Evolutionary conservation across 2,329 filamentous ascomycete species (phyloP), one percentile per base, ranked within the genome.

Genomic region (Colletotrichum filicis): DNA sequence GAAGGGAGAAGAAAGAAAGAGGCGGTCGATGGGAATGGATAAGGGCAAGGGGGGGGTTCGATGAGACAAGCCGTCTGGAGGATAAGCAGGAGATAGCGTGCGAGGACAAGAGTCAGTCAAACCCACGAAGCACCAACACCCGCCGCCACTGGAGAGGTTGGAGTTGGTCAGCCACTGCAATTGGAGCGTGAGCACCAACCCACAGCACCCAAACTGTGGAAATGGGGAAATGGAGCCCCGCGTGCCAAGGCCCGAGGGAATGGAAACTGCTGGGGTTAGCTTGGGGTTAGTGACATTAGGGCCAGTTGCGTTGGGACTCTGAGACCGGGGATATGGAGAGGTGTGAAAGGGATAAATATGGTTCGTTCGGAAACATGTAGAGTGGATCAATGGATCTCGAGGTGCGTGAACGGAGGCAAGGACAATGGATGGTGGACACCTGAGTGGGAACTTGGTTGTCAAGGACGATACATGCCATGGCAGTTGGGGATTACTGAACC

Each of bases 161-260:
- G 70, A 64, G 55, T 73, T 73, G 60, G 70, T 73, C 60, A 73
- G 71, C 66, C 46, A 64, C 30, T 53, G 35, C 22, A 9, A 56
- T 52, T 65, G 30, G 16, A 22, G 52, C 3, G 22, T 26, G 52
- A 28, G 52, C 52, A 42, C 5, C 37, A 42, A 14, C 26, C 52
- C 52, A 55, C 52, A 24, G 5, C 52, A 49, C 30, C 28, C 5
- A 46, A 32, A 28, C 19, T 70, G 60, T 56, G 55, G 70, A 52
- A 37, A 49, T 30, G 58, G 65, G 59, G 37, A 30, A 37, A 58
- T 72, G 46, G 61, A 71, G 57, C 71, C 67, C 71, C 71, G 71
- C 71, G 66, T 73, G 71, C 70, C 71, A 73, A 73, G 71, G 46
- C 60, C 71, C 71, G 71, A 73, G 71, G 71, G 66, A 71, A 73